Base-by-base conservation (phyloP, 1,284 basidiomycete species). In the Ganoderma boninense region DNA sequence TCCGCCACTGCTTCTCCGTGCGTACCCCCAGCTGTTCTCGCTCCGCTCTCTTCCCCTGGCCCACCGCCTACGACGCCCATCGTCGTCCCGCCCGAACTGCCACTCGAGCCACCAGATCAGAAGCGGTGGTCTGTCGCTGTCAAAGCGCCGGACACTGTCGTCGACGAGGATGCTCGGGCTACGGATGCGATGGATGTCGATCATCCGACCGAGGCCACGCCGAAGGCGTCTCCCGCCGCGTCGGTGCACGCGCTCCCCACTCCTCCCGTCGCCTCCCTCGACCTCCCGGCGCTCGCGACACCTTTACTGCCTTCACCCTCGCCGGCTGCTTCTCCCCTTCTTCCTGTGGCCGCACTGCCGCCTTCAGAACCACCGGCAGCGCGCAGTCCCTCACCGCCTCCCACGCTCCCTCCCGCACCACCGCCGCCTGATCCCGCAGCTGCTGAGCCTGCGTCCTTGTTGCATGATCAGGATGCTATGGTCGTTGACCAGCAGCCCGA, bases 101-200 rank as follows among this genome's bases (percentile, higher is more conserved):
- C 64, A 16, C 56, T 64, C 8, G 42, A 69, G 5, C 64, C 64
- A 18, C 66, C 62, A 14, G 61, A 63, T 38, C 6, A 40, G 18
- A n/a, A 14, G 43, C n/a, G 16, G 23, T n/a, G 38, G 42, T 49
- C 52, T 23, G 18, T 38, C 5, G 5, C 49, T 13, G 11, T 35
- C 44, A 38, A 23, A 18, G 44, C 38, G 32, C 26, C 54, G 29
- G 54, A 57, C 8, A 18, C 13, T 32, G 32, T 35, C 4, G 54
- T 32, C 10, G 20, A 57, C 11, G 18, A 13, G 16, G 29, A 35
- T 4, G 38, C 23, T 23, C 16, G 23, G 32, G 35, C 16, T 20
- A 6, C 57, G 29, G 49, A 67, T 38, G 49, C 46, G 61, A 67
- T 67, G 66, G 60, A 67, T 26, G 35, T 63, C 32, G 69, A 73